Conservation (phyloP, 2,329 filamentous ascomycete species). For the Fusarium redolens region DNA sequence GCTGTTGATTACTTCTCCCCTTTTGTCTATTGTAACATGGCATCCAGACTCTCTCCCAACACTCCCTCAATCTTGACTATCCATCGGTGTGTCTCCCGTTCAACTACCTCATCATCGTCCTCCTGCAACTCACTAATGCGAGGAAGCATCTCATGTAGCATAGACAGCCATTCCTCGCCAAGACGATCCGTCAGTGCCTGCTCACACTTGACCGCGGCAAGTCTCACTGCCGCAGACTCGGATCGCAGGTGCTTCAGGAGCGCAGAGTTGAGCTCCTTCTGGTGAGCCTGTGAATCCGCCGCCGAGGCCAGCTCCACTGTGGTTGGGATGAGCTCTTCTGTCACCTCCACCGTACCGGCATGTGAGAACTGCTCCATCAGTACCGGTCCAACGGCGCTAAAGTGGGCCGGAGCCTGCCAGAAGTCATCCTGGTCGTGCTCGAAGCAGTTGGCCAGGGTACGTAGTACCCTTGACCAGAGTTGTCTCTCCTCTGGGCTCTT, state of each 20-base stretch:
- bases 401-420: constrained; percentile 93
- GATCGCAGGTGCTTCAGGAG: constrained; percentile 84
- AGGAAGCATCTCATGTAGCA: constrained; percentile 95
- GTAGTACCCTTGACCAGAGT: constrained; percentile 77
- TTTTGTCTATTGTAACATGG: constrained; percentile 82
- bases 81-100: constrained; percentile 90
- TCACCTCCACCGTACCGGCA: constrained; percentile 57
- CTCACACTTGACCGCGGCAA: constrained; percentile 86
- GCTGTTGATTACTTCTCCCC: background rate
- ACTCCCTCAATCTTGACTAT: constrained; percentile 90
- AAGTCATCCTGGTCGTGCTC: constrained; percentile 94
- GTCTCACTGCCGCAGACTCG: constrained; percentile 75
- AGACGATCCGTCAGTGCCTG: constrained; percentile 81
- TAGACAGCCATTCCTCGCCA: constrained; percentile 92
- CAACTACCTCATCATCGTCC: constrained; percentile 94
- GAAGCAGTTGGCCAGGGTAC: constrained; percentile 80
- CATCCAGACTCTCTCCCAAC: constrained; percentile 88
- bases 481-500: constrained; percentile 59
- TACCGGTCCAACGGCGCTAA: constrained; percentile 75
- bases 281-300: constrained; percentile 86
- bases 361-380: constrained; percentile 74
- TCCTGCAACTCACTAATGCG: constrained; percentile 96
- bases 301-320: constrained; percentile 84
- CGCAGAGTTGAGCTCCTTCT: constrained; percentile 85
- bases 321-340: constrained; percentile 73